Conservation (phyloP, 345 rosid species). For the Eucalyptus coolabah region DNA sequence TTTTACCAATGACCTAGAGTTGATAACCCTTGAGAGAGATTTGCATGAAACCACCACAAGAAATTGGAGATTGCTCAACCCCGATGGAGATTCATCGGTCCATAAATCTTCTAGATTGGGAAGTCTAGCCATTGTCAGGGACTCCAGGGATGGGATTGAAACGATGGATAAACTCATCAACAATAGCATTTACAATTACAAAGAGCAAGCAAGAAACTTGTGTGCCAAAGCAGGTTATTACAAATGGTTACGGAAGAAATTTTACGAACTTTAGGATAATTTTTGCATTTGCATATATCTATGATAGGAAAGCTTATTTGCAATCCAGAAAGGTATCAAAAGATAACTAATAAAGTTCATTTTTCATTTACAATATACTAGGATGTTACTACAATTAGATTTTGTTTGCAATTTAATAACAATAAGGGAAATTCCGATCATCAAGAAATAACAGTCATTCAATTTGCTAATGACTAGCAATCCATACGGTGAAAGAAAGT, state of each 20-base stretch:
- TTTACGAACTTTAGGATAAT: background rate
- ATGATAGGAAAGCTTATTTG: background rate
- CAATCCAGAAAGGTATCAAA: background rate
- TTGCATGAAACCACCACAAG: background rate
- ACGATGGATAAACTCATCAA: background rate
- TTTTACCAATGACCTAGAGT: background rate
- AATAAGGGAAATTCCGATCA: too few species aligned
- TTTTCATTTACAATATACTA: too few species aligned
- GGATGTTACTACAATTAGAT: too few species aligned
- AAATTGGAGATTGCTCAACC: background rate
- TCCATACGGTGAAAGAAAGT: too few species aligned
- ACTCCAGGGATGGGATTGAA: background rate
- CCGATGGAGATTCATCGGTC: background rate
- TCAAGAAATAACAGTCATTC: too few species aligned
- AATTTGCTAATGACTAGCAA: too few species aligned
- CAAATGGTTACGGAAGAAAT: background rate
- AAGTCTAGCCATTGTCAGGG: background rate
- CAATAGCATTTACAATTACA: background rate
- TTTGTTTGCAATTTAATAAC: too few species aligned
- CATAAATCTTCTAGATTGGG: background rate
- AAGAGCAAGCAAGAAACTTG: fast-evolving
- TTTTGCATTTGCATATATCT: background rate
- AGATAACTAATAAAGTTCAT: background rate
- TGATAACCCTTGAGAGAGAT: background rate
- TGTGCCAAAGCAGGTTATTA: background rate